Percentiles rank a stretch among this genome's conserved stretches.
These are phyloP conservation scores for Mortierella alpina DNA, from an alignment of 192 early-diverging fungal species.

Conservation along the genomic window DNA sequence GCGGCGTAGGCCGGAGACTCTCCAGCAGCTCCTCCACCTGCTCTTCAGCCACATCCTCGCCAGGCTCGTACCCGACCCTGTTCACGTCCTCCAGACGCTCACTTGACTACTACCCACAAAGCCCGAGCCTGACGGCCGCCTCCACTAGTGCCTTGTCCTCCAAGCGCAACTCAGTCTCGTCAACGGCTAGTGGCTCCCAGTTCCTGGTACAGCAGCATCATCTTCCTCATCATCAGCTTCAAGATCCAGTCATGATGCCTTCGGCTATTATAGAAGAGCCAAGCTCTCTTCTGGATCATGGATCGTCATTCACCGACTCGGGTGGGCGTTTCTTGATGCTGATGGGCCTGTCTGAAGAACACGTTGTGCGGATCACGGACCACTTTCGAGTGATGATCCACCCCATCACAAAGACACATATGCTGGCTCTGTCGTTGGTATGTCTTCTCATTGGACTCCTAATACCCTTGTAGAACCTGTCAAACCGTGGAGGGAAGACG, in stretches of 20 bases:
- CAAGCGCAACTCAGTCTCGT: conserved; percentile 18
- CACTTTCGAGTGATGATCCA: neutral
- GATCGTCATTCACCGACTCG: neutral
- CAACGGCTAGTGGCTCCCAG: neutral
- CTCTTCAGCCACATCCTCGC: conserved; percentile 18
- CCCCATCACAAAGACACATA: neutral
- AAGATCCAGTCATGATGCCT: conserved; percentile 3
- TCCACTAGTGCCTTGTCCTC: conserved; percentile 1
- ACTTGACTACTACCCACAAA: conserved; percentile 3
- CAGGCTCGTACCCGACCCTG: conserved; percentile 24
- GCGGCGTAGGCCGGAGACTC: conserved; percentile 15
- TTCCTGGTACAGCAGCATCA: neutral
- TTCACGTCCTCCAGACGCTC: conserved; percentile 4
- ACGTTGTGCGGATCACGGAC: neutral
- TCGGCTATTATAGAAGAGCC: conserved; percentile 23
- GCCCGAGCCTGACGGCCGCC: conserved; percentile 1
- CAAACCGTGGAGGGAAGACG: neutral
- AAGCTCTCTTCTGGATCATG: neutral
- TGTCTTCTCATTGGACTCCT: conserved; percentile 27
- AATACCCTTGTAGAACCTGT: conserved; percentile 6
- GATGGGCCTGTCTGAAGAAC: conserved; percentile 3
- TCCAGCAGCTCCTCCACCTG: conserved; percentile 28
- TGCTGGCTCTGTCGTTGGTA: conserved; percentile 14
- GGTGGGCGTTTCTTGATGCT: neutral
- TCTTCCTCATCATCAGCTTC: neutral